Conservation (phyloP, 176 grass and related monocot genomes). For the Juncus inflexus region DNA sequence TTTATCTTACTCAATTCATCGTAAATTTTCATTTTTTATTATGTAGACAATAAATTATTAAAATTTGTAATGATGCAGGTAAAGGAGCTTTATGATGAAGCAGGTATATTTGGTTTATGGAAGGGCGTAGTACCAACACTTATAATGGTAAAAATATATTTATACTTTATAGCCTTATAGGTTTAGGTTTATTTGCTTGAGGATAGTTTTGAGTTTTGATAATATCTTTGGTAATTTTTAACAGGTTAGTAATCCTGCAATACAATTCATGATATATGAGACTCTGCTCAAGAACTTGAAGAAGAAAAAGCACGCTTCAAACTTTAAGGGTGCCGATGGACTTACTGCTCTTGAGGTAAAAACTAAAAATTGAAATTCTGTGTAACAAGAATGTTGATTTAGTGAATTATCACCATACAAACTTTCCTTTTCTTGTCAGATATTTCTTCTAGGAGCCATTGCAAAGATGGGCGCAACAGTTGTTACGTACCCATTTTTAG, state of each 20-base stretch:
- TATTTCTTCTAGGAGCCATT: constrained; percentile 95
- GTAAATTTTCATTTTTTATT: too few relatives aligned
- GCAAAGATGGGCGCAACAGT: constrained; percentile 89
- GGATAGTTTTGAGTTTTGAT: constrained; percentile 12
- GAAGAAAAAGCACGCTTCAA: constrained; percentile 60
- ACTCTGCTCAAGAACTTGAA: constrained; percentile 89
- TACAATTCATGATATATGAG: constrained; percentile 98
- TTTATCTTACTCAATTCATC: not conserved
- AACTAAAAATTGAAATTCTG: not conserved
- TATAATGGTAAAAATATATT: constrained; percentile 63
- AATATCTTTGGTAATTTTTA: constrained; percentile 26
- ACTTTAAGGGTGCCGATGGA: constrained; percentile 76
- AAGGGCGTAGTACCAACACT: constrained; percentile 88
- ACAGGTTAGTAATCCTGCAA: constrained; percentile 92
- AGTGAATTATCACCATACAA: not conserved
- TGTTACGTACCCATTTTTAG: constrained; percentile 82
- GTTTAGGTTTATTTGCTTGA: not conserved
- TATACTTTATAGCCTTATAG: constrained; percentile 6
- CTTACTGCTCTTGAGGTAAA: constrained; percentile 82
- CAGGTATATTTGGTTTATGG: constrained; percentile 82
- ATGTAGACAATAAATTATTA: too few relatives aligned
- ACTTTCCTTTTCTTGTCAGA: constrained; percentile 45
- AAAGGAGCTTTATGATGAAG: constrained; percentile 87
- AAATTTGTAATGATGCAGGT: constrained; percentile 44
- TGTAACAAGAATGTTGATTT: too few relatives aligned